Evolutionary conservation across 2,329 filamentous ascomycete species (phyloP).

Genomic region (Paraconiothyrium sp.): DNA sequence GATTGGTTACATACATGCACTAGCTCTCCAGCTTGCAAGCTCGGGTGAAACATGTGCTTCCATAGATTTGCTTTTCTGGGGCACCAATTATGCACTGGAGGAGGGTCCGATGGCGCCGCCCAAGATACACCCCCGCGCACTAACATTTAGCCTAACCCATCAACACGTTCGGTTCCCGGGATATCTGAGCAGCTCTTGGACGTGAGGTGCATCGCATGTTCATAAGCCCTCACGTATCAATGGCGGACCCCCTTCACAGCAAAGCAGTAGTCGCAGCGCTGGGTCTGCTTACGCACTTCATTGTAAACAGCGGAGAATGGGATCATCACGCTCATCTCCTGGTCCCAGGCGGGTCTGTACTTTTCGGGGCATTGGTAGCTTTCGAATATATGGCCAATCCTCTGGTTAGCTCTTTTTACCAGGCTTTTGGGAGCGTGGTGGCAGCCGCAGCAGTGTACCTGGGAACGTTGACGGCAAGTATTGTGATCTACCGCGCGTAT

Average conservation of each 20-base stretch:
- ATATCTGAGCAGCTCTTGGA: background rate
- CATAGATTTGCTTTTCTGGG: too few relatives aligned
- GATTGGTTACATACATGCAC: too few relatives aligned
- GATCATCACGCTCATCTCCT: slow-evolving; percentile 31
- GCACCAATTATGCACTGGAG: background rate
- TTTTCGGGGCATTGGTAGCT: slow-evolving; percentile 28
- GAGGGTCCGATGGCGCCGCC: background rate
- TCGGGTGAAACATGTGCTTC: background rate
- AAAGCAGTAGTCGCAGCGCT: slow-evolving; percentile 30
- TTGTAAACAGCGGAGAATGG: slow-evolving; percentile 37
- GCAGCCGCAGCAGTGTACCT: slow-evolving; percentile 34
- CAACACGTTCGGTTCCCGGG: background rate
- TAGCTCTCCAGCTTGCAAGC: too few relatives aligned
- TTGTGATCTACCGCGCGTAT: slow-evolving; percentile 51
- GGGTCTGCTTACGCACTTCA: slow-evolving; percentile 35
- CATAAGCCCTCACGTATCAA: background rate
- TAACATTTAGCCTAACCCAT: background rate
- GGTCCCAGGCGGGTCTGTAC: slow-evolving; percentile 25
- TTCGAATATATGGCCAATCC: slow-evolving; percentile 29
- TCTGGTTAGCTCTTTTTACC: slow-evolving; percentile 18
- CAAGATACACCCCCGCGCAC: background rate
- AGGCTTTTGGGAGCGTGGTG: slow-evolving; percentile 21
- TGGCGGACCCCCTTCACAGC: slow-evolving; percentile 29
- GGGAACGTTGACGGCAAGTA: slow-evolving; percentile 39
- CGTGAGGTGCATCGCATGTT: background rate